phyloP scores from a whole-genome alignment of 2,329 filamentous ascomycete species.

The Aspergillus awamori region DNA sequence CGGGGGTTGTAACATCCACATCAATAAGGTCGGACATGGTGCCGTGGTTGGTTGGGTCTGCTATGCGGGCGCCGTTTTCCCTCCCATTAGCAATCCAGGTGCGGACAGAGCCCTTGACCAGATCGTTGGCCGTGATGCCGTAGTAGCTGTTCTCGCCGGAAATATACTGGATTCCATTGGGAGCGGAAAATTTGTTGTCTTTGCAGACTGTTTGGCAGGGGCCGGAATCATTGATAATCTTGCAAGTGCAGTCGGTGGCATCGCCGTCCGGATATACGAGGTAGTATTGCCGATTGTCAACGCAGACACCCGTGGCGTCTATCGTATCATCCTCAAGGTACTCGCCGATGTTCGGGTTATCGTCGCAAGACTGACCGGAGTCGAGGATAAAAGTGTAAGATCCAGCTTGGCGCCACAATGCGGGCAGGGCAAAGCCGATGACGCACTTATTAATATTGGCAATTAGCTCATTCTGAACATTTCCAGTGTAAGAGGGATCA shows the following conservation, averaged over 20 bases:
- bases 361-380: conserved; percentile 15
- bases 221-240: neutral
- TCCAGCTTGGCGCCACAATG: conserved; percentile 13
- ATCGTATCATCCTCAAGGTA: conserved; percentile 11
- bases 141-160: neutral
- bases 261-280: neutral
- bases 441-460: conserved; percentile 5
- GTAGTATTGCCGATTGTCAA: neutral
- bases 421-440: conserved; percentile 14
- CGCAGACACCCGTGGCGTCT: conserved; percentile 6
- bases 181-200: conserved; percentile 11
- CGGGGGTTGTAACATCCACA: conserved; percentile 38
- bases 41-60: conserved; percentile 28
- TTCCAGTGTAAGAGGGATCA: neutral
- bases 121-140: conserved; percentile 8
- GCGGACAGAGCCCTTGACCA: conserved; percentile 14
- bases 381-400: conserved; percentile 16
- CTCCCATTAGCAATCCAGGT: conserved; percentile 32
- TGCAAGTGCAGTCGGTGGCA: conserved; percentile 23
- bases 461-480: neutral
- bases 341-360: neutral
- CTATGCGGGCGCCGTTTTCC: conserved; percentile 31
- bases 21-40: conserved; percentile 29
- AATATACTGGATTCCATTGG: neutral
- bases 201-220: conserved; percentile 3